These are phyloP conservation scores for Metschnikowia gelsemii DNA, from an alignment of 805 yeast species.

Conservation along the genomic window DNA sequence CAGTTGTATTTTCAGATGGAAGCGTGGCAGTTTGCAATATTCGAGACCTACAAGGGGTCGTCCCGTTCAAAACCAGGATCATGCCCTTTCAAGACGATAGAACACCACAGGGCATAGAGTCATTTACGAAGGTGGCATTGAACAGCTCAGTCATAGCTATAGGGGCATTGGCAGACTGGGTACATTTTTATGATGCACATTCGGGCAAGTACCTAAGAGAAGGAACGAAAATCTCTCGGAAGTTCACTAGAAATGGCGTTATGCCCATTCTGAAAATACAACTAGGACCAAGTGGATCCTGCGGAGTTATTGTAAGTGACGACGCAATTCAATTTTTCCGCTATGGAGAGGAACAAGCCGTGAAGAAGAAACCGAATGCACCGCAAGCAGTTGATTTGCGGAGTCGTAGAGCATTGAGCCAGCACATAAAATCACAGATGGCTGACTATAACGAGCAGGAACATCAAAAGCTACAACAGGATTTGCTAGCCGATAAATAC, in stretches of 20 bases:
- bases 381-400: conserved; percentile 18
- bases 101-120: conserved; percentile 24
- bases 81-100: conserved; percentile 20
- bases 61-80: conserved; percentile 16
- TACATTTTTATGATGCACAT: conserved; percentile 23
- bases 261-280: conserved; percentile 19
- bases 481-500: conserved; percentile 40
- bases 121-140: conserved; percentile 31
- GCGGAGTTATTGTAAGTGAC: conserved; percentile 21
- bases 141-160: conserved; percentile 33
- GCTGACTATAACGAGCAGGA: conserved; percentile 37
- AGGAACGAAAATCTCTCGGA: conserved; percentile 17
- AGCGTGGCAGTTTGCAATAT: conserved; percentile 44
- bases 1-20: conserved; percentile 40
- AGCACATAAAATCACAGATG: conserved; percentile 33
- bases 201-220: conserved; percentile 21
- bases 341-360: conserved; percentile 15
- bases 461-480: conserved; percentile 24
- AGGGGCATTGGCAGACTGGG: conserved; percentile 21
- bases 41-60: conserved; percentile 25
- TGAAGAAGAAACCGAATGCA: conserved; percentile 17
- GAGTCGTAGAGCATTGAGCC: conserved; percentile 14
- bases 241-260: conserved; percentile 15
- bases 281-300: conserved; percentile 16
- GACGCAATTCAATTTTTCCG: conserved; percentile 21